Base-by-base conservation (phyloP, 495 filamentous ascomycete genomes). In the Apodospora peruviana region DNA sequence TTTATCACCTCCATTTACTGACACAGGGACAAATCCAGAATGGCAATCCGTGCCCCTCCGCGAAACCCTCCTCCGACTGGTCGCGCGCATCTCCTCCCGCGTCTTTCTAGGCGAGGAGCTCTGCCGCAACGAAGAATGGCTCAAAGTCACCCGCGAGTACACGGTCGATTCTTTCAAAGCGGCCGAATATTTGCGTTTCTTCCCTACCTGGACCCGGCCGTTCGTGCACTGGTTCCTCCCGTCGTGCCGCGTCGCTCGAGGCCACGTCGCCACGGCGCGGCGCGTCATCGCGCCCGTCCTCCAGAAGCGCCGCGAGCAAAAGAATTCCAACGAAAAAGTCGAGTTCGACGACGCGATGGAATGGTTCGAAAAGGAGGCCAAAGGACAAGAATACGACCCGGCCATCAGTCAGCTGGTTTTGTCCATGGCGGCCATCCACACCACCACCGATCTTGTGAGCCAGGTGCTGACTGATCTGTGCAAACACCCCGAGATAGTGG, bases 101-200 rank as follows among this genome's bases (percentile, higher is more conserved):
- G 57, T 75, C 39, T 79, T 80, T 44, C 53, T 78, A 3, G 78
- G 78, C 18, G 56, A 68, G 3, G 61, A 71, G n/a, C 49, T 78
- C 4, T 69, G 70, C 45, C 66, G 70, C 17, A 61, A 76, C 43
- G 54, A 62, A 5, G 57, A 68, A 19, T 79, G 75, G 76, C 58
- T 75, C 10, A 47, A 50, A 0, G 61, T 74, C 1, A 64, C 68
- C 0, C 57, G 68, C 14, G 52, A 67, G 19, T 77, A 74, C 50
- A 66, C 71, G 1, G 40, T 66, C 0, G 52, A 59, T 21, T 49
- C 47, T 17, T 59, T 69, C 19, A n/a, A 34, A 1, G 72, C 61
- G 0, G 48, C 64, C 1, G 45, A 50, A 17, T 56, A 51, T 0
- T 59, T 79, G 17, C 50, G 57, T 1, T 29, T 58, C 4, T 69